These are phyloP conservation scores for Eragrostis nindensis DNA, from an alignment of 176 grass and related monocot genomes.

Conservation along the genomic window DNA sequence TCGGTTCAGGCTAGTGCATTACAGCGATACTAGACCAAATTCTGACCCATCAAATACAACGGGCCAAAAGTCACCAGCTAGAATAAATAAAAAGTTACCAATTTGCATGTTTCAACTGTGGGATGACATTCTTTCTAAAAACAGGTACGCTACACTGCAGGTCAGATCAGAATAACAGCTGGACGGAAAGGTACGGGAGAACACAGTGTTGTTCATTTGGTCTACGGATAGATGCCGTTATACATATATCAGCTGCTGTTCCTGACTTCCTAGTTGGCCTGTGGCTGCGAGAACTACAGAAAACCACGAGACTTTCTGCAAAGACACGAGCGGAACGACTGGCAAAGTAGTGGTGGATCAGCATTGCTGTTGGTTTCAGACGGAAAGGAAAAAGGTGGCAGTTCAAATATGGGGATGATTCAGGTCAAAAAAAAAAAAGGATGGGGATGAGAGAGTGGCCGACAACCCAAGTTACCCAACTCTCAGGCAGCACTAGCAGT, in stretches of 20 bases:
- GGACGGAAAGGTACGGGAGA: constrained; percentile 32
- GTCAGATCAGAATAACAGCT: constrained; percentile 5
- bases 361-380: not conserved
- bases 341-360: constrained; percentile 12
- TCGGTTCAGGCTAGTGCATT: not conserved
- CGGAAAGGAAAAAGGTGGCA: not conserved
- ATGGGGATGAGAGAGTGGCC: too few species aligned
- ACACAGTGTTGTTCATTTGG: not conserved
- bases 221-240: not conserved
- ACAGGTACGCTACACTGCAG: not conserved
- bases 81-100: not conserved
- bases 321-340: too few species aligned
- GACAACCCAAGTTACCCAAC: constrained; percentile 23
- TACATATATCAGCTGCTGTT: not conserved
- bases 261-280: not conserved
- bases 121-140: constrained; percentile 5
- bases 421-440: too few species aligned
- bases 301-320: not conserved
- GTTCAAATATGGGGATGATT: not conserved
- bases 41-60: constrained; percentile 37
- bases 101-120: not conserved
- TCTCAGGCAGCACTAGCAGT: not conserved
- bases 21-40: not conserved
- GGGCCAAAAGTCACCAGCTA: constrained; percentile 11
- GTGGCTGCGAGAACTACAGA: not conserved